Evolutionary conservation across 2,329 filamentous ascomycete genomes (phyloP).

Genomic region (Parafenestella ontariensis): DNA sequence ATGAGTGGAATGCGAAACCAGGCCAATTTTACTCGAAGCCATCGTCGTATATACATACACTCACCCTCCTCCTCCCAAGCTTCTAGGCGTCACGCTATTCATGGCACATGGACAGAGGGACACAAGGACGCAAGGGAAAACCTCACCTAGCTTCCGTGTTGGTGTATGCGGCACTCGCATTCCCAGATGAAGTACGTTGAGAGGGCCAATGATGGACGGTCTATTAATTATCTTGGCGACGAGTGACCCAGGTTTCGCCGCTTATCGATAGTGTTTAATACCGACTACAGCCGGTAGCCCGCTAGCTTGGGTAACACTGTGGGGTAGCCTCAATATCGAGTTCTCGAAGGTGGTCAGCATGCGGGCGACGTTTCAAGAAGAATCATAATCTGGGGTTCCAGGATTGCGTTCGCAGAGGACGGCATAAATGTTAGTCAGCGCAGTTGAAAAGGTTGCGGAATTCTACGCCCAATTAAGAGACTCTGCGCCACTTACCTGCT

Average conservation of each 20-base stretch:
- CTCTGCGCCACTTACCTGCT: too few relatives aligned
- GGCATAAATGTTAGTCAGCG: too few relatives aligned
- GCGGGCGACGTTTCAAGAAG: too few relatives aligned
- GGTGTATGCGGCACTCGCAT: constrained; percentile 18
- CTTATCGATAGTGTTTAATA: constrained; percentile 39
- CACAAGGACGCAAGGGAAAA: constrained; percentile 18
- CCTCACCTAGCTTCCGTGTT: constrained; percentile 18
- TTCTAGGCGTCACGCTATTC: constrained; percentile 2
- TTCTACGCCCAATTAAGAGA: too few relatives aligned
- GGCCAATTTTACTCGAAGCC: neutral
- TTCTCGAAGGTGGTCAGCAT: constrained; percentile 10
- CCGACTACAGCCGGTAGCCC: constrained; percentile 29
- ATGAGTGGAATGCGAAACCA: constrained; percentile 2
- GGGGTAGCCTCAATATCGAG: constrained; percentile 17
- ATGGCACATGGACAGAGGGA: constrained; percentile 11
- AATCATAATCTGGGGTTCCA: too few relatives aligned
- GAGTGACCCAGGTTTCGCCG: constrained; percentile 19
- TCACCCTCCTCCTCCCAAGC: neutral
- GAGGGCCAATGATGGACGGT: constrained; percentile 17
- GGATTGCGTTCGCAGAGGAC: too few relatives aligned
- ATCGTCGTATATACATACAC: constrained; percentile 19
- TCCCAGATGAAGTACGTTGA: constrained; percentile 26
- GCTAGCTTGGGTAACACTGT: constrained; percentile 11
- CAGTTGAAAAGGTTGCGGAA: too few relatives aligned
- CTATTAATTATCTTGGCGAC: constrained; percentile 25